phyloP scores from a whole-genome alignment of 768 basidiomycete species.

The Lentinula aciculospora region DNA sequence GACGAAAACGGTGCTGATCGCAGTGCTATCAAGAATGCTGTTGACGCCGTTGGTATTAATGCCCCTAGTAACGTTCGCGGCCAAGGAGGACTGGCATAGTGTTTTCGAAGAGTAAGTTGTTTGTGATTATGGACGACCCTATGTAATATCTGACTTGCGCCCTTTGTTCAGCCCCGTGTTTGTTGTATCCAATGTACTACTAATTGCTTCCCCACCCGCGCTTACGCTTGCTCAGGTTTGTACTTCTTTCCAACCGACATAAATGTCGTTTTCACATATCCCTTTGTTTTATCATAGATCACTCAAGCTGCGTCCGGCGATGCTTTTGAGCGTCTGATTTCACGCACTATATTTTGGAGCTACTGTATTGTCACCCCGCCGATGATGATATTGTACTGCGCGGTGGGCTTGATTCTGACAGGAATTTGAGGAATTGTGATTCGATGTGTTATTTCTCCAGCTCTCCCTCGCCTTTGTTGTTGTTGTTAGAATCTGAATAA shows the following conservation, averaged over 20 bases:
- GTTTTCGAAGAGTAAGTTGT: constrained; percentile 73
- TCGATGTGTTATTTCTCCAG: neutral
- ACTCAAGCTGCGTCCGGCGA: constrained; percentile 81
- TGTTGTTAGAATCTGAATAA: too few relatives aligned
- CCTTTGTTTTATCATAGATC: constrained; percentile 36
- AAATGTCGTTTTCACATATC: neutral
- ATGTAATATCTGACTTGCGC: neutral
- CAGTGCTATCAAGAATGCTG: constrained; percentile 83
- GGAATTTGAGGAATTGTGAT: constrained; percentile 31
- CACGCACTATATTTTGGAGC: constrained; percentile 88
- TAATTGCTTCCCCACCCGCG: constrained; percentile 82
- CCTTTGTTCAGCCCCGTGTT: constrained; percentile 65
- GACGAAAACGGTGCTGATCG: constrained; percentile 76
- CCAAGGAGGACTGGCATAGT: constrained; percentile 48
- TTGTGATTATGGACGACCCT: constrained; percentile 3
- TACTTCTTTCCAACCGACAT: neutral
- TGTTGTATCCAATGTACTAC: constrained; percentile 75
- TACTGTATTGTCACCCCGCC: constrained; percentile 89
- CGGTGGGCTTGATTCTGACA: constrained; percentile 63
- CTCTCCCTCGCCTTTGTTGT: neutral
- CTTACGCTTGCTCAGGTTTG: constrained; percentile 48
- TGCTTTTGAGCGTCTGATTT: constrained; percentile 87
- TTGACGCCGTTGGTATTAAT: constrained; percentile 74
- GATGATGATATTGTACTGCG: constrained; percentile 70
- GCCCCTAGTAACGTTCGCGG: constrained; percentile 65